These are phyloP conservation scores for Aureobasidium sp. DNA, from an alignment of 2,329 filamentous ascomycete genomes.

Conservation along the genomic window DNA sequence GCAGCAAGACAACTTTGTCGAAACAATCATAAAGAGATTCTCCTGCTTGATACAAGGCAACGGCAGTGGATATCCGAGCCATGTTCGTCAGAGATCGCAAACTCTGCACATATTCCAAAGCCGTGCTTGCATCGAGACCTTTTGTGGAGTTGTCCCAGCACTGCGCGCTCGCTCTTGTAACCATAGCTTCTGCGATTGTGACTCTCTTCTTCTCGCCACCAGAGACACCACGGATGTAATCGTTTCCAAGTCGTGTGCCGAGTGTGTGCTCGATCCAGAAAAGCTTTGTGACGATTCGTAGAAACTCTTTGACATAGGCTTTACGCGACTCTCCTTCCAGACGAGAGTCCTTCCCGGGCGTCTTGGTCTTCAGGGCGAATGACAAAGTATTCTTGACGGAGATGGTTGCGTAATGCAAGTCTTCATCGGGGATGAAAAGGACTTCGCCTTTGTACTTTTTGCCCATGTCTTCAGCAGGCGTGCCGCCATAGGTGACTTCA, in stretches of 20 bases:
- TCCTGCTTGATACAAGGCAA: constrained; percentile 78
- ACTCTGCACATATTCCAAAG: constrained; percentile 43
- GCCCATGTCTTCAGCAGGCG: constrained; percentile 61
- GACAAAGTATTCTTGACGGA: constrained; percentile 82
- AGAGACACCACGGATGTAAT: constrained; percentile 67
- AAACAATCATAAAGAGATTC: constrained; percentile 59
- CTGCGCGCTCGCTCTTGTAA: constrained; percentile 34
- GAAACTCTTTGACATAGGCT: constrained; percentile 62
- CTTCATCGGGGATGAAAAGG: constrained; percentile 81
- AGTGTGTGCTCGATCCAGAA: constrained; percentile 89
- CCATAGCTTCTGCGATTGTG: constrained; percentile 44
- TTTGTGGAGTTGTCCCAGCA: constrained; percentile 43
- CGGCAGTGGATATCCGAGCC: constrained; percentile 76
- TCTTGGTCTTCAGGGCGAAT: constrained; percentile 79
- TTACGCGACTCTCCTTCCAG: constrained; percentile 73
- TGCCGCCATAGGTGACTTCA: constrained; percentile 71
- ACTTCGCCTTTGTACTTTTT: constrained; percentile 72
- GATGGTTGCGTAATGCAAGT: constrained; percentile 76
- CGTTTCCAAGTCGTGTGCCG: constrained; percentile 77
- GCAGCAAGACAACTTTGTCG: constrained; percentile 78
- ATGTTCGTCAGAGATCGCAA: constrained; percentile 64
- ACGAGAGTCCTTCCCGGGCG: constrained; percentile 60
- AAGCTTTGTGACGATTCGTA: constrained; percentile 57
- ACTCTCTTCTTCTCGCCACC: constrained; percentile 46
- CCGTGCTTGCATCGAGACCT: constrained; percentile 43